phyloP scores from a whole-genome alignment of 1,284 basidiomycete species.

The Trichosporon sp. region DNA sequence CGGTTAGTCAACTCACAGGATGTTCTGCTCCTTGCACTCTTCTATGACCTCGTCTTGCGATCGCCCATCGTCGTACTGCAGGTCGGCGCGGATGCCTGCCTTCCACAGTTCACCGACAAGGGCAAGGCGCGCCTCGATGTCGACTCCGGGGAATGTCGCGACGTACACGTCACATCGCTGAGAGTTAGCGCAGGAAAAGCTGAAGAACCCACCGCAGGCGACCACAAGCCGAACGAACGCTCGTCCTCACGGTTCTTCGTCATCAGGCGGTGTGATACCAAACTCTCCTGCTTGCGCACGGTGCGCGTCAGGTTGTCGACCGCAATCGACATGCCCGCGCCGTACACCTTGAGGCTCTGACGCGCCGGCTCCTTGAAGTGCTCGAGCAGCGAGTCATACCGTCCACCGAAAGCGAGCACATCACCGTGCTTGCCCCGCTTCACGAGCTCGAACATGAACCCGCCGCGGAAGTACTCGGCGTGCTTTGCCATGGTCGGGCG shows the following conservation, averaged over 20 bases:
- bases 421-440: constrained; percentile 58
- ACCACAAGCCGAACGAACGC: constrained; percentile 58
- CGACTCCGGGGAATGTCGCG: constrained; percentile 57
- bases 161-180: constrained; percentile 64
- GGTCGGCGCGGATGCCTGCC: constrained; percentile 61
- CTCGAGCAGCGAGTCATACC: constrained; percentile 61
- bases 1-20: constrained; percentile 43
- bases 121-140: constrained; percentile 58
- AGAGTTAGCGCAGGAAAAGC: constrained; percentile 38
- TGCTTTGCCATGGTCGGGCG: constrained; percentile 55
- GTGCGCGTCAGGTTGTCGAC: constrained; percentile 60
- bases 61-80: constrained; percentile 60
- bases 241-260: constrained; percentile 56
- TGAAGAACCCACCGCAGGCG: constrained; percentile 41
- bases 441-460: constrained; percentile 61
- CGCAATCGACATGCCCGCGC: constrained; percentile 61
- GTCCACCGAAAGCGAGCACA: constrained; percentile 58
- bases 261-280: constrained; percentile 55
- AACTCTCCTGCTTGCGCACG: constrained; percentile 56
- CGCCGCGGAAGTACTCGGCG: constrained; percentile 59
- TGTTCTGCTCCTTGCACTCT: constrained; percentile 57
- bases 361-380: constrained; percentile 57
- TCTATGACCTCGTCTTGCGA: constrained; percentile 47
- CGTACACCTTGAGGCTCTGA: constrained; percentile 52
- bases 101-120: constrained; percentile 62